Percentiles rank a stretch among this genome's conserved stretches.
These are phyloP conservation scores for Sporothrix luriei DNA, from an alignment of 2,329 filamentous ascomycete genomes.

Conservation along the genomic window DNA sequence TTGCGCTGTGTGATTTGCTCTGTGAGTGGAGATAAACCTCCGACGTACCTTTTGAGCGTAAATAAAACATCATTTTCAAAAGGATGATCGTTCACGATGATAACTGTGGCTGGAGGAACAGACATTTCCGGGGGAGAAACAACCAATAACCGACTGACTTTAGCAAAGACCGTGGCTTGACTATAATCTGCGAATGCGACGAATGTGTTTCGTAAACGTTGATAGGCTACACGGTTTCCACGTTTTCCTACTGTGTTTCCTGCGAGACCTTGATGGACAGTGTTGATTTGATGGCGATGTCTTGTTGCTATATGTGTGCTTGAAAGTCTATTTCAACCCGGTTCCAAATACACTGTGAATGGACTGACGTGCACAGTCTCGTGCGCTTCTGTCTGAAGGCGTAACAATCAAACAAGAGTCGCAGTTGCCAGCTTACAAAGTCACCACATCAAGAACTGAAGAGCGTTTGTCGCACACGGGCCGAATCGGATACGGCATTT, in stretches of 20 bases:
- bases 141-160: not conserved
- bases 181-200: not conserved
- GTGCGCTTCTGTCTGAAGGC: no score
- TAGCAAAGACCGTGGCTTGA: not conserved
- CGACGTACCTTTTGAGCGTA: not conserved
- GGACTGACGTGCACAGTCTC: no score
- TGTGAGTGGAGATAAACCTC: not conserved
- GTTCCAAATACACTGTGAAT: no score
- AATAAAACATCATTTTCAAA: not conserved
- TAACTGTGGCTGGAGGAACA: not conserved
- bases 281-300: no score
- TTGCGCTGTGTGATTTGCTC: no score
- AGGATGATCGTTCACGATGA: not conserved
- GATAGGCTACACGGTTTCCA: not conserved
- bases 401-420: no score
- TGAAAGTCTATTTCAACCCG: no score
- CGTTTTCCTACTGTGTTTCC: no score
- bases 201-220: not conserved
- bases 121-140: not conserved
- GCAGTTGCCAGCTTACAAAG: no score
- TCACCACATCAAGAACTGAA: no score
- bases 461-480: no score
- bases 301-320: not conserved
- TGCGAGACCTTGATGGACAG: no score
- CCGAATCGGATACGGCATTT: not conserved